Evolutionary conservation across 2,329 filamentous ascomycete genomes (phyloP), one percentile per base, ranked within the genome.

Genomic region (Diplodia mutila): DNA sequence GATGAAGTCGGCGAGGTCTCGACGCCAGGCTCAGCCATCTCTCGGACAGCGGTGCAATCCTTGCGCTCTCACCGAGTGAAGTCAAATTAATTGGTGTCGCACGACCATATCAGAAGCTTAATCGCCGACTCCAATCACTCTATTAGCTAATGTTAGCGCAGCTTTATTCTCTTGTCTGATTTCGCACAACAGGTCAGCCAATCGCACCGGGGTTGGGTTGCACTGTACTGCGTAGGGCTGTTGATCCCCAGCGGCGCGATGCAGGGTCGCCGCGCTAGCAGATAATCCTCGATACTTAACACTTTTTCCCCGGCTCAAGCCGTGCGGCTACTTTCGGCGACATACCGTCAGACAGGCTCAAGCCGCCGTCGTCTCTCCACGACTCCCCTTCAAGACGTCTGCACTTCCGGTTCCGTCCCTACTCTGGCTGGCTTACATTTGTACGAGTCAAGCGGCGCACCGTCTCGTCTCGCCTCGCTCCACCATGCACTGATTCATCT

Each of bases 401-500:
- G n/a, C n/a, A n/a, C n/a, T n/a, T n/a, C n/a, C n/a, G n/a, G n/a
- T n/a, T n/a, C n/a, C n/a, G n/a, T n/a, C n/a, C 49, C 9, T 23
- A n/a, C 53, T 18, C 4, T 25, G 18, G 1, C n/a, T 5, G 21
- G 7, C 5, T 4, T 37, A 37, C 34, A 29, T 37, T 8, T 29
- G 16, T 21, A 12, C 57, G 42, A 61, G 42, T 61, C 55, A 46
- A 61, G 34, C n/a, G 2, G 27, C n/a, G n/a, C 29, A 12, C 18
- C 21, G 16, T 37, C 37, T 14, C 21, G 32, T n/a, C n/a, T n/a
- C n/a, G n/a, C 16, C 34, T n/a, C 18, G 39, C 18, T n/a, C 11
- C 23, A 16, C 23, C 59, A 51, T 51, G 59, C 18, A 16, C 27
- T 63, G 59, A 63, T 16, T 51, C 59, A 25, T 51, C 59, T 63